A percentile compares a stretch with the other conserved stretches of the same genome.
Conservation (phyloP, 1,139 yeast species). For the Eremothecium gossypii region DNA sequence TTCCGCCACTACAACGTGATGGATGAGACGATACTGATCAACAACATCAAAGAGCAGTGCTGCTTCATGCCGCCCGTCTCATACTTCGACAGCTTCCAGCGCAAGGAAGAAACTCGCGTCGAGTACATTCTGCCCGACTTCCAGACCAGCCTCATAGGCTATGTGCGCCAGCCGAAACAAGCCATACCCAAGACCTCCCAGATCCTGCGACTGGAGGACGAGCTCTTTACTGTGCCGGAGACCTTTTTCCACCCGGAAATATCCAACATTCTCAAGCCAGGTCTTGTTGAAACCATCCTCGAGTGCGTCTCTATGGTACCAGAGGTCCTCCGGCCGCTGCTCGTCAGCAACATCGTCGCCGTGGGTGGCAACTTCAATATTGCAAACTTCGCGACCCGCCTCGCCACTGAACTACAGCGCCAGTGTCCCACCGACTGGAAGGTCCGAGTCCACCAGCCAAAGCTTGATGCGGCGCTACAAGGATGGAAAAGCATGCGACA, state of each 20-base stretch:
- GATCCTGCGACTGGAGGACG: constrained; percentile 62
- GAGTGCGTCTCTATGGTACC: constrained; percentile 68
- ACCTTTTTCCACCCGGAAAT: constrained; percentile 79
- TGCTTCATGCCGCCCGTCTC: constrained; percentile 61
- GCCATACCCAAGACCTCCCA: constrained; percentile 46
- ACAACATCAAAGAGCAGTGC: constrained; percentile 75
- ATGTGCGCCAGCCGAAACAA: constrained; percentile 37
- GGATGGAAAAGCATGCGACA: constrained; percentile 52
- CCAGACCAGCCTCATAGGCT: constrained; percentile 66
- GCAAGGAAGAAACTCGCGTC: constrained; percentile 34
- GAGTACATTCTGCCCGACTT: constrained; percentile 84
- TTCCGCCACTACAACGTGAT: constrained; percentile 89
- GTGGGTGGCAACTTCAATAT: constrained; percentile 78
- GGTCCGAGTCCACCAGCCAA: constrained; percentile 42
- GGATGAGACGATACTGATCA: constrained; percentile 79
- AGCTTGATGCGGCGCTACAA: constrained; percentile 34
- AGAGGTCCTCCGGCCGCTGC: constrained; percentile 61
- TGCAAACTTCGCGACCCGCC: constrained; percentile 55
- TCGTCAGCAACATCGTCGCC: constrained; percentile 69
- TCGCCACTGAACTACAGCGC: constrained; percentile 50
- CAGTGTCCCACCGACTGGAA: constrained; percentile 64
- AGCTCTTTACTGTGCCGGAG: constrained; percentile 83
- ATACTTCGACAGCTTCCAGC: constrained; percentile 48
- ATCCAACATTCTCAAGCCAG: constrained; percentile 66
- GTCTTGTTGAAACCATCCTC: constrained; percentile 60